Evolutionary conservation across 345 rosid genomes (phyloP).

Genomic region (Geranium rotundifolium): DNA sequence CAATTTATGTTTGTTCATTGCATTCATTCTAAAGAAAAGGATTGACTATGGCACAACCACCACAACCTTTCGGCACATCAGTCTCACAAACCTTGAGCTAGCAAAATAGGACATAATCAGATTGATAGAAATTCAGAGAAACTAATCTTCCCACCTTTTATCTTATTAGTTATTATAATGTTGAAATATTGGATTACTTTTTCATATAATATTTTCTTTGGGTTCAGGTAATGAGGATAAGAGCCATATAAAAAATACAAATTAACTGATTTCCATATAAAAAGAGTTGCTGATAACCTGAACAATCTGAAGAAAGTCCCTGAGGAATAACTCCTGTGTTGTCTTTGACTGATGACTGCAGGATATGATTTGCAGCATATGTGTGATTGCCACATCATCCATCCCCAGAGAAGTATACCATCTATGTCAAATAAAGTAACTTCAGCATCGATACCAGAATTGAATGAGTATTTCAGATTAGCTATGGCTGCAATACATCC

Average conservation of each 20-base stretch:
- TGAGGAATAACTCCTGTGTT: constrained; percentile 78
- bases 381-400: constrained; percentile 72
- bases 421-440: constrained; percentile 28
- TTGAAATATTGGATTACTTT: background rate
- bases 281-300: constrained; percentile 36
- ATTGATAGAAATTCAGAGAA: background rate
- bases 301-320: constrained; percentile 72
- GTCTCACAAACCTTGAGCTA: background rate
- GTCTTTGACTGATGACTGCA: constrained; percentile 81
- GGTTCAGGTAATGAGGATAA: background rate
- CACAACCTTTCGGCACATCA: background rate
- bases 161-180: no score
- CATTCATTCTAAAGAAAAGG: background rate
- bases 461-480: background rate
- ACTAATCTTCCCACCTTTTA: background rate
- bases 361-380: constrained; percentile 74
- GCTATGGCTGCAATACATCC: background rate
- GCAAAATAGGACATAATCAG: background rate
- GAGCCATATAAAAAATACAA: background rate
- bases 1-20: background rate
- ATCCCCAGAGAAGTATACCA: constrained; percentile 89
- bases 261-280: constrained; percentile 2
- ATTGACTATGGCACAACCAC: background rate
- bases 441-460: background rate
- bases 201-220: no score